phyloP scores from a whole-genome alignment of 2,329 filamentous ascomycete genomes.

The Aspergillus quadricinctus region DNA sequence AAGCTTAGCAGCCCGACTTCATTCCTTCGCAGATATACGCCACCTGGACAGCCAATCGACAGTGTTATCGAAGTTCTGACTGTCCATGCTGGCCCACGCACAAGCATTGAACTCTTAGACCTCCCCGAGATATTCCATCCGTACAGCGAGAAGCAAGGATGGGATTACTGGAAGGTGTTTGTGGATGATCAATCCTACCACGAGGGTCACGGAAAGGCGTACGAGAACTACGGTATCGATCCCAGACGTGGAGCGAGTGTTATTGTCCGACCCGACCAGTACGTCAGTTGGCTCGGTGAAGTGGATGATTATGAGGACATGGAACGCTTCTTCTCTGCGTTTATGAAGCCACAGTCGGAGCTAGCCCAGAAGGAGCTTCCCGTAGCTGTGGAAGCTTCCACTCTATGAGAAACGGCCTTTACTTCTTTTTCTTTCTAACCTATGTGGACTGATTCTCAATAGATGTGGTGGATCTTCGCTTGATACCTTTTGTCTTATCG shows the following conservation, averaged over 20 bases:
- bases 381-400: neutral
- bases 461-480: neutral
- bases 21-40: constrained; percentile 46
- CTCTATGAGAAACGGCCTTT: neutral
- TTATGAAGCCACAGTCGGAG: constrained; percentile 16
- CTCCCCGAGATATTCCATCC: constrained; percentile 47
- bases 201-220: constrained; percentile 48
- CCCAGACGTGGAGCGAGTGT: constrained; percentile 41
- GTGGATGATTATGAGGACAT: constrained; percentile 16
- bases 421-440: neutral
- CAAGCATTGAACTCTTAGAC: constrained; percentile 34
- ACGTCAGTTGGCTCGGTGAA: constrained; percentile 31
- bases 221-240: constrained; percentile 52
- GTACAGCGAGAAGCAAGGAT: constrained; percentile 44
- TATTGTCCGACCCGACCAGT: constrained; percentile 56
- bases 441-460: neutral
- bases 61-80: constrained; percentile 10
- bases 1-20: constrained; percentile 33
- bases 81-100: constrained; percentile 1
- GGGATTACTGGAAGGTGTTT: constrained; percentile 55
- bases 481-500: neutral
- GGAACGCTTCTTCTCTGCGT: constrained; percentile 10
- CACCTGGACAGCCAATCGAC: constrained; percentile 36
- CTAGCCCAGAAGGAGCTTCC: neutral
- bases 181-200: constrained; percentile 52